Conservation (phyloP, 495 filamentous ascomycete species). For the Xylaria acuta region DNA sequence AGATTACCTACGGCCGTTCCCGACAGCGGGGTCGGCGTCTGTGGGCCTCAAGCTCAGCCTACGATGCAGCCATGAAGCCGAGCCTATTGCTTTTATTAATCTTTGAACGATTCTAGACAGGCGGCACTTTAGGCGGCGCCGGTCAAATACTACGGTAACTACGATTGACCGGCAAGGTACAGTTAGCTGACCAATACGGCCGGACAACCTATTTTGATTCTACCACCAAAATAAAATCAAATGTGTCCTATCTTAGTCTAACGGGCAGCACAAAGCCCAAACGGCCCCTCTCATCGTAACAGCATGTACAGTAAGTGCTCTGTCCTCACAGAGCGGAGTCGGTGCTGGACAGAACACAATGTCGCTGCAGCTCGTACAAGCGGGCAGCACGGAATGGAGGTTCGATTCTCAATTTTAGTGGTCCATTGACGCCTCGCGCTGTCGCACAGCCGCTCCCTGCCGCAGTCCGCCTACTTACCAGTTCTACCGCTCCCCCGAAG, state of each 20-base stretch:
- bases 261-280: neutral
- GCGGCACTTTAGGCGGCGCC: slow-evolving; percentile 1
- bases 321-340: neutral
- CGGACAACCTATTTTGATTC: neutral
- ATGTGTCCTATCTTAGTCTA: neutral
- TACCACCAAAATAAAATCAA: neutral
- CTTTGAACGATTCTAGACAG: neutral
- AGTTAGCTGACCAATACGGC: neutral
- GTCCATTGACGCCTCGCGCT: slow-evolving; percentile 19
- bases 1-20: slow-evolving; percentile 17
- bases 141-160: neutral
- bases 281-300: neutral
- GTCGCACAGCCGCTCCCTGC: slow-evolving; percentile 13
- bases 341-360: slow-evolving; percentile 9
- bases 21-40: slow-evolving; percentile 14
- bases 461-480: neutral
- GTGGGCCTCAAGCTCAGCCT: slow-evolving; percentile 8
- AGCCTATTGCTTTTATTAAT: neutral
- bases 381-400: slow-evolving; percentile 12
- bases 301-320: neutral
- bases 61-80: neutral
- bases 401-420: slow-evolving; percentile 1
- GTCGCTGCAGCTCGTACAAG: neutral
- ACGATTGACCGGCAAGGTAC: no score
- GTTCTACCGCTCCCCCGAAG: neutral